Evolutionary conservation across 2,329 filamentous ascomycete species (phyloP).

Genomic region (Atkinsonella texensis): DNA sequence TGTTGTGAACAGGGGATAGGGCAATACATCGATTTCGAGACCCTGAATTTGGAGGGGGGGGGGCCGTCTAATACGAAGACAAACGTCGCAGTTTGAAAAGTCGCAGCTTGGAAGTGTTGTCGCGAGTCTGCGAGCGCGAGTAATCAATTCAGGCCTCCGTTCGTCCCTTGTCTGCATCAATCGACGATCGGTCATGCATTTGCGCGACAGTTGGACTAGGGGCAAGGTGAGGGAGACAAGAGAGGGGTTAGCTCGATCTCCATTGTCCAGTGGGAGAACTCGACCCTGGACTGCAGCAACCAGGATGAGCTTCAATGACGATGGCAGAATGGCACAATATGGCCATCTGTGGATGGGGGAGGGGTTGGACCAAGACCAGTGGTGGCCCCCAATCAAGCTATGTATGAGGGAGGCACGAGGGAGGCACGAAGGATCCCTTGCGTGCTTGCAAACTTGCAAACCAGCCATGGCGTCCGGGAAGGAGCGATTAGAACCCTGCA

Average conservation of each 20-base stretch:
- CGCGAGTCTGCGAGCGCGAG: neutral
- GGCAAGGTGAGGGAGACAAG: neutral
- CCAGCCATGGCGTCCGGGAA: conserved; percentile 7
- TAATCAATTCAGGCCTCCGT: neutral
- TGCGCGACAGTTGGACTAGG: neutral
- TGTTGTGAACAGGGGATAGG: neutral
- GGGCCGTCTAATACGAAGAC: conserved; percentile 4
- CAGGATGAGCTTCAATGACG: neutral
- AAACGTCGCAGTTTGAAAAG: neutral
- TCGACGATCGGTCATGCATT: neutral
- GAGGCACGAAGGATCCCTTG: too few relatives aligned
- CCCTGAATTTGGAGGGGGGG: conserved; percentile 3
- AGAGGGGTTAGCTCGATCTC: neutral
- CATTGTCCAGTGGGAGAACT: neutral
- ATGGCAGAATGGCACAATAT: neutral
- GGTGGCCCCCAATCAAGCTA: too few relatives aligned
- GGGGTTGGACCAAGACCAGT: neutral
- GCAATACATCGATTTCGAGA: neutral
- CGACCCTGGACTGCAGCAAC: neutral
- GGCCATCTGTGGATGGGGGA: neutral
- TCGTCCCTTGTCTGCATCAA: neutral
- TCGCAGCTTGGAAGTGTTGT: conserved; percentile 1
- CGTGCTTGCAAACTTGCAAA: neutral
- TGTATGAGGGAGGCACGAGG: too few relatives aligned
- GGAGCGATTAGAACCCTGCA: conserved; percentile 24